Base-by-base conservation (phyloP, 768 basidiomycete species). In the Tricholoma hemisulphureum region DNA sequence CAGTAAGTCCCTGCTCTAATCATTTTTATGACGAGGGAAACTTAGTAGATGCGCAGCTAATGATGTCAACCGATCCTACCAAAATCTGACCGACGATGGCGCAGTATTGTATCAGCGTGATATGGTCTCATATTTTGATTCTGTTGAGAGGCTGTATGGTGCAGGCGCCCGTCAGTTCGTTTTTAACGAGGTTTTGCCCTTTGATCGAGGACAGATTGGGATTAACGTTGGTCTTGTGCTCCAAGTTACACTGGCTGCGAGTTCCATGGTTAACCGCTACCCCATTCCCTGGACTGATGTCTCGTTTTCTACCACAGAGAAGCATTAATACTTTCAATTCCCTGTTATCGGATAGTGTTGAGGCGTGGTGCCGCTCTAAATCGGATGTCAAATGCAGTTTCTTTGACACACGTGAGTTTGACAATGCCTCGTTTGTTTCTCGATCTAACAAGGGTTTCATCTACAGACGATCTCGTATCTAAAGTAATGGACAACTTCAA, bases 151-250 rank as follows among this genome's bases (percentile, higher is more conserved):
- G 48, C 54, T 67, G 6, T 65, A 67, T 37, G 41, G 6, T 9
- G 66, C 61, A 2, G 66, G 66, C 11, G 66, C 64, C 11, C 60
- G 66, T 8, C 64, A 61, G 9, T 67, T 67, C 31, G 49, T 67
- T 2, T 67, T 67, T 46, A 67, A 67, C 18, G 62, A 65, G 32
- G 57, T 65, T 10, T 58, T 67, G 11, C 66, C 66, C 2, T 67
- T 65, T 37, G 64, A 67, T 57, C 56, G 66, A 24, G 64, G 64
- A 6, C 61, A 62, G 24, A 59, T 51, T 10, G 66, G 66, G 0
- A 57, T 63, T 20, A 24, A 43, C 20, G 57, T 59, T n/a, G 64
- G 66, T 21, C 13, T 58, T 3, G 46, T 46, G 18, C 54, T 67
- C 0, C 61, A 65, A 24, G 62, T 58, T 24, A 65, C 61, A 53